These are phyloP conservation scores for Selenicereus undatus DNA, from an alignment of 148 eudicot species.

Conservation along the genomic window DNA sequence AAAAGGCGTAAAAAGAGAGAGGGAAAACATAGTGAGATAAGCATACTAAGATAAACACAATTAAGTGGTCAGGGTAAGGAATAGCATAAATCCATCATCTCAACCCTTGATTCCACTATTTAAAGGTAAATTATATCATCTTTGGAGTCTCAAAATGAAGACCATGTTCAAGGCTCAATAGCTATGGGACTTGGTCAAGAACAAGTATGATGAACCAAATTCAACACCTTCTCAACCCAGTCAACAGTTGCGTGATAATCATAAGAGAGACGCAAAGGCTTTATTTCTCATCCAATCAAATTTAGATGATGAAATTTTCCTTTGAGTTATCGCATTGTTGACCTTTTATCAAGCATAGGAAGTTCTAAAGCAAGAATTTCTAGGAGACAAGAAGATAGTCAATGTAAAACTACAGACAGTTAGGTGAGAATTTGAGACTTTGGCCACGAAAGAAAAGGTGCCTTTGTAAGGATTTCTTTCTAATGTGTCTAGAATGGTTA, in stretches of 20 bases:
- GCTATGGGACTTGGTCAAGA: no score
- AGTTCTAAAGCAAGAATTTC: background rate
- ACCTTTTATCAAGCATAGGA: background rate
- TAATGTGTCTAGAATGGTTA: no score
- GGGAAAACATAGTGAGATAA: no score
- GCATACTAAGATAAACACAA: no score
- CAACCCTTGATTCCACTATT: background rate
- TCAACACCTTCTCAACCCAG: no score
- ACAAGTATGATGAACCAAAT: no score
- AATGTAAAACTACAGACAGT: background rate
- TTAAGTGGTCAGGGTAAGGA: no score
- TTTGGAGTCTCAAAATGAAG: background rate
- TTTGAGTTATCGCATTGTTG: background rate
- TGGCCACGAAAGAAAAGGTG: background rate
- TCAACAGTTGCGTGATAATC: no score
- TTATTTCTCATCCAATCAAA: background rate
- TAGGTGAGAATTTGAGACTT: background rate
- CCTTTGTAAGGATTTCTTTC: no score
- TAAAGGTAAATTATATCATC: no score
- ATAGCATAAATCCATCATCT: background rate
- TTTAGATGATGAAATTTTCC: conserved; percentile 1
- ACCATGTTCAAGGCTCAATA: conserved; percentile 2
- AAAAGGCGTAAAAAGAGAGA: no score
- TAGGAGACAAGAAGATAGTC: conserved; percentile 4
- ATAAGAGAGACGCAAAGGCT: background rate